These are phyloP conservation scores for Psilocybe sp. DNA, from an alignment of 768 basidiomycete species.

Conservation along the genomic window DNA sequence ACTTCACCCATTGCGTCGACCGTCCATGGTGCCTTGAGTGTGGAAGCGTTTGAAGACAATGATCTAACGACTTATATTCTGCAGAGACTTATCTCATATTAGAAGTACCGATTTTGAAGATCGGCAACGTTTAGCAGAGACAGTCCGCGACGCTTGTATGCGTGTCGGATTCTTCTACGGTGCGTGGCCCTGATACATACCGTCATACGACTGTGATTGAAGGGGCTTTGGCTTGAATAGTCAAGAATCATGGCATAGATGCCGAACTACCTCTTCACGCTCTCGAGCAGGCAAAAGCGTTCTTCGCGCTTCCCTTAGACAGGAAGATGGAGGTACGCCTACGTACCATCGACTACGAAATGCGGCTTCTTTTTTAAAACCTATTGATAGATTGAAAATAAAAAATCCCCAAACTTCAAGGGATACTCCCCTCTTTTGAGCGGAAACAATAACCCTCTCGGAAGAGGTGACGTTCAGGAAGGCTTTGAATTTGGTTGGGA, in stretches of 20 bases:
- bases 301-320: conserved; percentile 64
- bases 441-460: conserved; percentile 73
- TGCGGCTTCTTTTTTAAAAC: background rate
- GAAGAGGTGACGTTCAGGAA: conserved; percentile 86
- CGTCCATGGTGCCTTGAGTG: no score
- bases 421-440: conserved; percentile 71
- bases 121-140: conserved; percentile 45
- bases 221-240: conserved; percentile 29
- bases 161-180: conserved; percentile 86
- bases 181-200: conserved; percentile 20
- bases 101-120: conserved; percentile 31
- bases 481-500: conserved; percentile 88
- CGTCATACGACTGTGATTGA: background rate
- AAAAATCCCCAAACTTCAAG: conserved; percentile 68
- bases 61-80: background rate
- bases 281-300: conserved; percentile 49
- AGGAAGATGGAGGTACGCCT: conserved; percentile 61
- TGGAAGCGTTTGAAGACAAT: background rate
- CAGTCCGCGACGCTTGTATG: conserved; percentile 74
- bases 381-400: conserved; percentile 57
- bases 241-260: conserved; percentile 74
- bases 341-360: background rate
- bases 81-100: conserved; percentile 45
- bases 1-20: no score
- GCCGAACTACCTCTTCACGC: conserved; percentile 43